phyloP scores from a whole-genome alignment of 2,329 filamentous ascomycete genomes.

The Aspergillus chevalieri region DNA sequence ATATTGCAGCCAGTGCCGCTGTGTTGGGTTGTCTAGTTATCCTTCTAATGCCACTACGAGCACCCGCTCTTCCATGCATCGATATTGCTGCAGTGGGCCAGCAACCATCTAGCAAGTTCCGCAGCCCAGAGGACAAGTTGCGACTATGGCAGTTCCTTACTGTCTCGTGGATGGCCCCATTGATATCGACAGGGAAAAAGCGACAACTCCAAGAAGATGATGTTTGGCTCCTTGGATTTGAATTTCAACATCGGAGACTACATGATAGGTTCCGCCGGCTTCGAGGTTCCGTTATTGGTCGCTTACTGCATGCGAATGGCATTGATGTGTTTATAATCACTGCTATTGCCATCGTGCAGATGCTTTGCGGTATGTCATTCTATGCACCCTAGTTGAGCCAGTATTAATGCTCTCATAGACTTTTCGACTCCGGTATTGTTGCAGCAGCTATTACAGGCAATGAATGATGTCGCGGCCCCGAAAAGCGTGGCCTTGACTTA shows the following conservation, averaged over 20 bases:
- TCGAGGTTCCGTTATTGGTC: constrained; percentile 62
- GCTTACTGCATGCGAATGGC: constrained; percentile 69
- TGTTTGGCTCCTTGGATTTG: constrained; percentile 72
- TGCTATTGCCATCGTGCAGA: constrained; percentile 57
- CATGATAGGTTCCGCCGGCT: constrained; percentile 70
- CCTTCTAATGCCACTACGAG: constrained; percentile 64
- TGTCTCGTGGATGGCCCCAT: constrained; percentile 72
- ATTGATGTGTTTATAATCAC: constrained; percentile 68
- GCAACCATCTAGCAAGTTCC: constrained; percentile 53
- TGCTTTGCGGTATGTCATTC: constrained; percentile 44
- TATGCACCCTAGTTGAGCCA: not conserved
- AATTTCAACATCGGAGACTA: constrained; percentile 73
- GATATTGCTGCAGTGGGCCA: constrained; percentile 57
- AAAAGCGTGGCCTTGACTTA: constrained; percentile 59
- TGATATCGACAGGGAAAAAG: constrained; percentile 60
- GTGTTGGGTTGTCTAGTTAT: constrained; percentile 49
- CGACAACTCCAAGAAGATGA: constrained; percentile 69
- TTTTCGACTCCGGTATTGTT: constrained; percentile 62
- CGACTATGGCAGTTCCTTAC: constrained; percentile 78
- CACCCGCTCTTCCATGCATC: constrained; percentile 48
- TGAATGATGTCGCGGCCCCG: constrained; percentile 50
- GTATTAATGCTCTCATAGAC: constrained; percentile 31
- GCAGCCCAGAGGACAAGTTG: constrained; percentile 72
- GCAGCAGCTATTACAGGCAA: constrained; percentile 63
- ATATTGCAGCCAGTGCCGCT: constrained; percentile 35